These are phyloP conservation scores for Golubevia pallescens DNA, from an alignment of 1,284 basidiomycete genomes.

Conservation along the genomic window DNA sequence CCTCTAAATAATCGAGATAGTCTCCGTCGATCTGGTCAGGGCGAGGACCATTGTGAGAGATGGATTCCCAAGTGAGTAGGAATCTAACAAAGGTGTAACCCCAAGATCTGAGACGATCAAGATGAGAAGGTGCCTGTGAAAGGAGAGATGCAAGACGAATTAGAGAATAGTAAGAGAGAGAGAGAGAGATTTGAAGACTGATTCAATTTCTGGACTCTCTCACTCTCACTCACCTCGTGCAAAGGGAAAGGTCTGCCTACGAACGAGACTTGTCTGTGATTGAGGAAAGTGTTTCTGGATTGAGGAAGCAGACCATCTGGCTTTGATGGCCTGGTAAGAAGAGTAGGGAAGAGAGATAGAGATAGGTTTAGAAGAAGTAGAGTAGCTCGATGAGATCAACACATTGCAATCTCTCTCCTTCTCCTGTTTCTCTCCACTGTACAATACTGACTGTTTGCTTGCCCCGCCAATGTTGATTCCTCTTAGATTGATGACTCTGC, in stretches of 20 bases:
- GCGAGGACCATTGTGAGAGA: conserved; percentile 76
- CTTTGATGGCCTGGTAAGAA: too few species aligned
- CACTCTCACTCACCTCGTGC: conserved; percentile 15
- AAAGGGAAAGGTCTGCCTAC: conserved; percentile 64
- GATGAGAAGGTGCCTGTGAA: conserved; percentile 39
- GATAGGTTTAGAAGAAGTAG: too few species aligned
- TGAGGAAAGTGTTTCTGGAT: too few species aligned
- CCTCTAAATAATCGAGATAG: conserved; percentile 81
- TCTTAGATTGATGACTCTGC: too few species aligned
- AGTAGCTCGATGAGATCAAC: too few species aligned
- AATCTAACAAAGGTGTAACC: conserved; percentile 67
- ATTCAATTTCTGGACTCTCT: neutral
- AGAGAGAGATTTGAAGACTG: too few species aligned
- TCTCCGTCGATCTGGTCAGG: conserved; percentile 74
- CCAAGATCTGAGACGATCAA: conserved; percentile 60
- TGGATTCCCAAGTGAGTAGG: conserved; percentile 93
- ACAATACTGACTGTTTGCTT: too few species aligned
- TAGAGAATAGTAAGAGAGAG: neutral
- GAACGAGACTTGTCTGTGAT: conserved; percentile 62
- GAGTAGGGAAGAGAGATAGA: too few species aligned
- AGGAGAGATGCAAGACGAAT: neutral
- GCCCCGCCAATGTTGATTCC: too few species aligned
- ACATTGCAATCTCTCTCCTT: too few species aligned
- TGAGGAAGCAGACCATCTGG: too few species aligned
- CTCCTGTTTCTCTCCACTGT: too few species aligned